A percentile compares a stretch with the other conserved stretches of the same genome.
Evolutionary conservation across 83 land plant species (phyloP).

Genomic region (Isoetes engelmannii): DNA sequence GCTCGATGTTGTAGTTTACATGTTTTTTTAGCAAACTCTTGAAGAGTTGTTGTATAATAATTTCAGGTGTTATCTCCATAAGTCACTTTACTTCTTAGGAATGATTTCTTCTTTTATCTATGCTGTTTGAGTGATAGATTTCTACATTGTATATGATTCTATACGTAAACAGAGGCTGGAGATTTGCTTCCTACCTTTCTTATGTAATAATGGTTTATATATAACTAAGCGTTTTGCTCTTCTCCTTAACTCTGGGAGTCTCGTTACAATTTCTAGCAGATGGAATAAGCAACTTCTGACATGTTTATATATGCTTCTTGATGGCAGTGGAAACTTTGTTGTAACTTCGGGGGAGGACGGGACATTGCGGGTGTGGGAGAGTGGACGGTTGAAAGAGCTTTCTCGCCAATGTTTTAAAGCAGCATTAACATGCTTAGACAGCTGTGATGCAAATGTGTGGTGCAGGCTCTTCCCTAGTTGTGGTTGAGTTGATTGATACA

Average conservation of each 20-base stretch:
- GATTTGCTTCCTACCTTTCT: slow-evolving; percentile 6
- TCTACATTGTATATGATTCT: slow-evolving; percentile 1
- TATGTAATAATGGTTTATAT: not conserved
- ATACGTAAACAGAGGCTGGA: not conserved
- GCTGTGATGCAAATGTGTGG: slow-evolving; percentile 25
- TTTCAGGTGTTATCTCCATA: too few relatives aligned
- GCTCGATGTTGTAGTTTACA: too few relatives aligned
- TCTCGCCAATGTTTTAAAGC: slow-evolving; percentile 29
- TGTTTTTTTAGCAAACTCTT: too few relatives aligned
- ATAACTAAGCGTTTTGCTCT: not conserved
- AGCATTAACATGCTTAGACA: slow-evolving; percentile 27
- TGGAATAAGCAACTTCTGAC: too few relatives aligned
- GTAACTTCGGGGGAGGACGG: slow-evolving; percentile 29
- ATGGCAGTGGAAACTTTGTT: slow-evolving; percentile 24
- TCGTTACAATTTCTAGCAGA: too few relatives aligned
- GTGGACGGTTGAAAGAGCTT: slow-evolving; percentile 29
- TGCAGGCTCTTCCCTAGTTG: not conserved
- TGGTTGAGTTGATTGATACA: too few relatives aligned
- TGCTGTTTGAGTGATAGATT: too few relatives aligned
- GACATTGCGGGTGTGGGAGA: slow-evolving; percentile 28
- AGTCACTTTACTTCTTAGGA: too few relatives aligned
- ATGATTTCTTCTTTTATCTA: too few relatives aligned
- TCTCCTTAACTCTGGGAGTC: too few relatives aligned
- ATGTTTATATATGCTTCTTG: not conserved
- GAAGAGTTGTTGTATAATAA: too few relatives aligned